Base-by-base conservation (phyloP, 176 grass and related monocot species). In the Paspalum notatum region DNA sequence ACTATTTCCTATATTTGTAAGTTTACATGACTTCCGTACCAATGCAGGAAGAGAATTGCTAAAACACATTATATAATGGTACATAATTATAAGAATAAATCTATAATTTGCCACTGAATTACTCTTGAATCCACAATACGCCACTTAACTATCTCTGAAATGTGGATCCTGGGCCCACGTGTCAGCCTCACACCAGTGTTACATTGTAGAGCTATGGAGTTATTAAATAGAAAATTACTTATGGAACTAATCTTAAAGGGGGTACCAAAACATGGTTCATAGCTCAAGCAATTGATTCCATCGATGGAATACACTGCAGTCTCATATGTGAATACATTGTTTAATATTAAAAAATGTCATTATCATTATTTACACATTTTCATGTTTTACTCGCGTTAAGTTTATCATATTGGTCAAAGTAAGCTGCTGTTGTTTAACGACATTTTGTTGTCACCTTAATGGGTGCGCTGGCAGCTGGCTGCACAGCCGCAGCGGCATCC, bases 371-470 rank as follows among this genome's bases (percentile, higher is more conserved):
- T 46, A 8, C 5, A 79, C 15, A 71, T n/a, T 79, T 71, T 57
- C 16, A 71, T 44, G 25, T 32, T 42, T 80, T 80, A 38, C 48
- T n/a, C 49, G 20, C 42, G 21, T 41, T 64, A 65, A 66, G 81
- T 21, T 12, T 57, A 76, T 8, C 48, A 57, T 58, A 52, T 37
- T 26, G 25, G 67, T 58, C 18, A 69, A 82, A 84, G 13, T 9
- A 77, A 80, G 58, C 13, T 77, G 21, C 6, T 59, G 24, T 77
- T 63, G 39, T 71, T 87, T 40, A 56, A 63, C 22, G 68, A 7
- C 7, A 81, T n/a, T 5, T 21, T 32, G 32, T 37, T 68, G 55
- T 25, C 25, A 67, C 42, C 27, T 48, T 50, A 51, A 48, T 61
- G 74, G 32, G 32, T 32, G 32, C 32, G 32, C 32, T 32, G 32